Conservation (phyloP, 176 grass and related monocot genomes). For the Oryza punctata region DNA sequence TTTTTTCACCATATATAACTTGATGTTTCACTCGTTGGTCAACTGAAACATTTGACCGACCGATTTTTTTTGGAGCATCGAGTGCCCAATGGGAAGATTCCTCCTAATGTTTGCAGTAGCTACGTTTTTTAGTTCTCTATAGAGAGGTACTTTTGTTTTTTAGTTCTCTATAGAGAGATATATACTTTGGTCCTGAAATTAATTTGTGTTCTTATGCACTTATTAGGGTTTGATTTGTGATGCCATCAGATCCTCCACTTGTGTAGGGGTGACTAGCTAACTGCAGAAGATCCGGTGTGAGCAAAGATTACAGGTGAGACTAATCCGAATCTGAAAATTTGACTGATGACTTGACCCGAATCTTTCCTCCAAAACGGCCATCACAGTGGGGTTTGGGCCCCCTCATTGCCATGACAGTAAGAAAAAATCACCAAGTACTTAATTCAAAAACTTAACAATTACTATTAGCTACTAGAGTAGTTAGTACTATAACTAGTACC, state of each 20-base stretch:
- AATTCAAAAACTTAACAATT: neutral
- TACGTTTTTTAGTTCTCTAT: neutral
- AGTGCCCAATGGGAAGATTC: no score
- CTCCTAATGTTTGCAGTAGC: neutral
- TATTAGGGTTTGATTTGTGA: neutral
- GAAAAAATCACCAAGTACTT: neutral
- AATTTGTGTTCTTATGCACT: neutral
- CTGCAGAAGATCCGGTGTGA: neutral
- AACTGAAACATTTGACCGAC: no score
- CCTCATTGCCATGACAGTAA: neutral
- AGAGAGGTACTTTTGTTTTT: no score
- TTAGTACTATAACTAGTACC: neutral
- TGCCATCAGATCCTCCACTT: neutral
- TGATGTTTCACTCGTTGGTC: no score
- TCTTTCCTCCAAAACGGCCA: constrained; percentile 29
- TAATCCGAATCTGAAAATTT: constrained; percentile 25
- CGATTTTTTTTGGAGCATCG: no score
- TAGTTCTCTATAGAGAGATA: no score
- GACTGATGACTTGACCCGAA: constrained; percentile 41
- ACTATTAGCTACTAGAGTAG: neutral
- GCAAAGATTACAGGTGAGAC: neutral
- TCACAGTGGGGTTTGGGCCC: neutral
- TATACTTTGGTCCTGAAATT: neutral
- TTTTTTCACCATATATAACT: no score
- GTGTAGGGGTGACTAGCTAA: neutral